Percentiles rank a stretch among this genome's conserved stretches.
These are phyloP conservation scores for Ustilago loliicola DNA, from an alignment of 1,284 basidiomycete genomes.

Conservation along the genomic window DNA sequence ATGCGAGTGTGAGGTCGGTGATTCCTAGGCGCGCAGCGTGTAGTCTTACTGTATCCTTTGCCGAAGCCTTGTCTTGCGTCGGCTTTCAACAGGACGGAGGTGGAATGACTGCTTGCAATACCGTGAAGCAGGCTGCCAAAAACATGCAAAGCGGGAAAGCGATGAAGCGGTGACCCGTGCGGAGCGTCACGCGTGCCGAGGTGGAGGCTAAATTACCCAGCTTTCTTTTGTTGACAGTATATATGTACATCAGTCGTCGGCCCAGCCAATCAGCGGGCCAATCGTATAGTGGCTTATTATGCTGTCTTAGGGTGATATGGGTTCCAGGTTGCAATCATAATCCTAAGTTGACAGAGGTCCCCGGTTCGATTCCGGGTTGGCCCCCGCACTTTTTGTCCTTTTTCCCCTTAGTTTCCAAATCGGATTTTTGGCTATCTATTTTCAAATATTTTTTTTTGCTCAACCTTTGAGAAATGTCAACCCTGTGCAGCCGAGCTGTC, in stretches of 20 bases:
- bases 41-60: not conserved
- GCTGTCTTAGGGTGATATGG: slow-evolving; percentile 52
- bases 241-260: not conserved
- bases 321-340: not conserved
- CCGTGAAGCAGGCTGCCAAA: slow-evolving; percentile 2
- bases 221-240: not conserved
- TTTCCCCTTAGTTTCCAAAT: not conserved
- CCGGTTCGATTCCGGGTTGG: slow-evolving; percentile 60
- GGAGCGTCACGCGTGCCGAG: not conserved
- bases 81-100: not conserved
- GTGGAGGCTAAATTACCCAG: slow-evolving; percentile 9
- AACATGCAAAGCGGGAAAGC: not conserved
- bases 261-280: slow-evolving; percentile 26
- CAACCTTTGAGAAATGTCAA: slow-evolving; percentile 11
- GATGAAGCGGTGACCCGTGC: slow-evolving; percentile 23
- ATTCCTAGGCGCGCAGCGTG: not conserved
- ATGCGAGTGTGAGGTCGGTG: not conserved
- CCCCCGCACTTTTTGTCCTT: slow-evolving; percentile 26
- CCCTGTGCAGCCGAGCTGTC: not conserved
- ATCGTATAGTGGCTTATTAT: slow-evolving; percentile 61
- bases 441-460: slow-evolving; percentile 1
- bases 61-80: not conserved
- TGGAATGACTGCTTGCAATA: not conserved
- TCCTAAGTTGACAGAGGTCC: slow-evolving; percentile 57
- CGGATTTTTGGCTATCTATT: not conserved